Conservation (phyloP, 495 filamentous ascomycete species). For the Aspergillus nidulans region DNA sequence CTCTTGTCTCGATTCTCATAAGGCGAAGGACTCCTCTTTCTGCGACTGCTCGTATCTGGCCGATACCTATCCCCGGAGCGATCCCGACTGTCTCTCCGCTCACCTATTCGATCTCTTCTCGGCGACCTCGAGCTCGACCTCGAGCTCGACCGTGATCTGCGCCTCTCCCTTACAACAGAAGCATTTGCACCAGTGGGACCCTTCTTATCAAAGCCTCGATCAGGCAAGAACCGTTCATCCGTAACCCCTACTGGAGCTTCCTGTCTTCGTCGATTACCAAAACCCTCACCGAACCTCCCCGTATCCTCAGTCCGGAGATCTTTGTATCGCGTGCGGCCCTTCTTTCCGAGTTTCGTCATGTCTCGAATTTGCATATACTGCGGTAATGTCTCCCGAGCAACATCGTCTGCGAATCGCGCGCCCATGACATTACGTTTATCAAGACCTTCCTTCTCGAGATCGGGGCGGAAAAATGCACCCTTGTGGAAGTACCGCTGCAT, state of each 20-base stretch:
- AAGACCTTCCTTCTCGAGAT: conserved; percentile 66
- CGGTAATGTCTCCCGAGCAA: conserved; percentile 72
- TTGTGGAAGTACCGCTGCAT: conserved; percentile 98
- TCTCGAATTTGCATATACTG: conserved; percentile 92
- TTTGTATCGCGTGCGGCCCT: conserved; percentile 83
- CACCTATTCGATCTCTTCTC: conserved; percentile 24
- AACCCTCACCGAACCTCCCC: conserved; percentile 71
- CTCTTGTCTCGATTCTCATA: conserved; percentile 65
- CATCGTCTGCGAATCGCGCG: conserved; percentile 70
- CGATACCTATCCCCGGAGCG: conserved; percentile 47
- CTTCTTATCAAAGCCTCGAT: conserved; percentile 39
- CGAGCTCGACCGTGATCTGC: conserved; percentile 33
- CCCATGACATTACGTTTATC: conserved; percentile 79
- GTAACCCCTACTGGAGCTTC: conserved; percentile 41
- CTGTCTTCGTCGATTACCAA: conserved; percentile 37
- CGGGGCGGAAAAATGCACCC: conserved; percentile 90
- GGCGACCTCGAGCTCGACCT: conserved; percentile 36
- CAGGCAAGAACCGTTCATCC: conserved; percentile 72
- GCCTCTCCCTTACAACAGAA: conserved; percentile 38
- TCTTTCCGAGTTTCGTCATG: conserved; percentile 88
- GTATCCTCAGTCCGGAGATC: conserved; percentile 93
- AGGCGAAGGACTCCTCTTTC: conserved; percentile 63
- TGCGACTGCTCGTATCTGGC: conserved; percentile 32
- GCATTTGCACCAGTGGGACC: conserved; percentile 50
- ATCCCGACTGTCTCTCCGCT: conserved; percentile 28